phyloP scores from a whole-genome alignment of 2,329 filamentous ascomycete species.

The Alternaria rosae region DNA sequence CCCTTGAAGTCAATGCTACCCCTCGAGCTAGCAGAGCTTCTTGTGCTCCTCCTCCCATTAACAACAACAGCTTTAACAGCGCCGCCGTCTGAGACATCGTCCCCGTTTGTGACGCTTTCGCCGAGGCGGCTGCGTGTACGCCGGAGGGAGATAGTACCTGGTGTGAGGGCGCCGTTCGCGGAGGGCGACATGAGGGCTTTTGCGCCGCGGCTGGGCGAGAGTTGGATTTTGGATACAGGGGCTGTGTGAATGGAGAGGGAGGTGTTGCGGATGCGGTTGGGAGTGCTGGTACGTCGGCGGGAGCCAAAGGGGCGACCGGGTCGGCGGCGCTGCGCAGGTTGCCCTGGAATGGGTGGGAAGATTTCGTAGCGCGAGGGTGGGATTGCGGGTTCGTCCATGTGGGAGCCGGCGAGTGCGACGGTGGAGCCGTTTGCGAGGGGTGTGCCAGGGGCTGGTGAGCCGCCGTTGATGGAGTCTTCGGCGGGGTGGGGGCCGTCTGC shows the following conservation, averaged over 20 bases:
- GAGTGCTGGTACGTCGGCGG: slow-evolving; percentile 47
- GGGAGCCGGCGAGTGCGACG: slow-evolving; percentile 38
- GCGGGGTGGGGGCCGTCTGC: slow-evolving; percentile 26
- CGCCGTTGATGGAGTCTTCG: slow-evolving; percentile 41
- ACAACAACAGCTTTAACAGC: slow-evolving; percentile 35
- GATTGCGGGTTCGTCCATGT: slow-evolving; percentile 57
- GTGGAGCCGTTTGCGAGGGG: slow-evolving; percentile 44
- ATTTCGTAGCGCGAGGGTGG: slow-evolving; percentile 78
- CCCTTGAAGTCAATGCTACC: slow-evolving; percentile 36
- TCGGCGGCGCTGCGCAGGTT: slow-evolving; percentile 44
- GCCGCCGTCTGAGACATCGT: slow-evolving; percentile 41
- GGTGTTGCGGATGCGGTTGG: slow-evolving; percentile 37
- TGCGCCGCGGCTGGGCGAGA: slow-evolving; percentile 38
- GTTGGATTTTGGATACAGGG: slow-evolving; percentile 41
- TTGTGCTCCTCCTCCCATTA: slow-evolving; percentile 38
- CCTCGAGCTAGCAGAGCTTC: slow-evolving; percentile 41
- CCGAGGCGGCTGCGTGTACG: slow-evolving; percentile 56
- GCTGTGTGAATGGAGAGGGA: slow-evolving; percentile 40
- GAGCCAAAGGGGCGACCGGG: slow-evolving; percentile 49
- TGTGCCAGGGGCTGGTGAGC: slow-evolving; percentile 42
- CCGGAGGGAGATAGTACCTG: slow-evolving; percentile 38
- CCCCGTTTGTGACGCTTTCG: slow-evolving; percentile 49
- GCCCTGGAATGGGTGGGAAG: slow-evolving; percentile 72
- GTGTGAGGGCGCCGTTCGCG: slow-evolving; percentile 42
- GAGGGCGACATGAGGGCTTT: slow-evolving; percentile 38